Evolutionary conservation across 495 filamentous ascomycete species (phyloP), one percentile per base, ranked within the genome.

Genomic region (Venustampulla echinocandica): DNA sequence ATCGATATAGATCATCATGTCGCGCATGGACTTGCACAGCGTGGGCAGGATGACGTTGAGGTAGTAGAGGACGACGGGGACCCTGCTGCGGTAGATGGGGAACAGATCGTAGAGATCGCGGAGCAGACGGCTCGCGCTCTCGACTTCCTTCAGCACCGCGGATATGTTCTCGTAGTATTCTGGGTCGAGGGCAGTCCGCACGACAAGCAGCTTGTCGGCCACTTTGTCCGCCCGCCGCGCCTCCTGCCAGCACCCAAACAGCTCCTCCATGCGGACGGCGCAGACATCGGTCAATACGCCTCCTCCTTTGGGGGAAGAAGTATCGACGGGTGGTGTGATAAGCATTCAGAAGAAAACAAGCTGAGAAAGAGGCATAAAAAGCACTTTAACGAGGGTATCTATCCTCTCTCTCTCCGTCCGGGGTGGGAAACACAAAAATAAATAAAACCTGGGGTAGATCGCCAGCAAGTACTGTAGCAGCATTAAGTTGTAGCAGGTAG

Each of bases 11-110:
- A 48, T 25, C 41, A 60, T 69, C 56, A 78, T 78, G 47, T 78
- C 74, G 32, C 64, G 58, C 34, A 76, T 60, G 1, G 69, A 69
- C 40, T 61, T 64, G 42, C 61, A 63, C 14, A 76, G 54, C 25
- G 70, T 73, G 11, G 73, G 73, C 11, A 78, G 57, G 23, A 78
- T 42, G 42, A 76, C 65, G 42, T 69, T 64, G 19, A 78, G 67
- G 53, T 76, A 69, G 55, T 70, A 67, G 23, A 70, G 54, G 35
- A 76, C 63, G 20, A 73, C 52, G 6, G 67, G 65, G 25, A 74
- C 58, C 36, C 73, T 66, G 18, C 55, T 43, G 20, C 63, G 44
- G 53, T 78, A 70, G 37, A 73, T 59, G 50, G 71, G 71, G 6
- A 72, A 70, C 36, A 67, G 66, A 22, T 73, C 69, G 50, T 68